Base-by-base conservation (phyloP, 495 filamentous ascomycete genomes). In the Podospora pseudopauciseta region DNA sequence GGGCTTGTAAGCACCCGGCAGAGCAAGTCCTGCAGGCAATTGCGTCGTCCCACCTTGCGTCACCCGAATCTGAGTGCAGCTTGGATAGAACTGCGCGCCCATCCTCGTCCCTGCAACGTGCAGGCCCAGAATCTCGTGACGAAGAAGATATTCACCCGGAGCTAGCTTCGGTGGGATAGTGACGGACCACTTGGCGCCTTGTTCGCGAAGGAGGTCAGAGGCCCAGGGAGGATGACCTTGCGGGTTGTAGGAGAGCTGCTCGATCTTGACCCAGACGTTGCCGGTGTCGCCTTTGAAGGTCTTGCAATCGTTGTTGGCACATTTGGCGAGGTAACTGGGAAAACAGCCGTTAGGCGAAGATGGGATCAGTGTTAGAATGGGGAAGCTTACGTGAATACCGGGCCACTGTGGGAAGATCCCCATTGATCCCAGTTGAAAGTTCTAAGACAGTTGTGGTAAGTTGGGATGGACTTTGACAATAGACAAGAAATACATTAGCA, bases 11-110 rank as follows among this genome's bases (percentile, higher is more conserved):
- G 79, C 74, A 26, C 81, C 82, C 11, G 79, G 81, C 60, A 84
- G 78, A 4, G 76, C 68, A n/a, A 83, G 78, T 1, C 72, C 15
- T 73, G 79, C 60, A 58, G 72, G 60, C 64, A 74, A 27, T 56
- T 62, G 44, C 7, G 65, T 65, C 20, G 74, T 80, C 0, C 83
- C 86, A 13, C 71, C 75, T 16, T 80, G 81, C 28, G 80, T 71
- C 3, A 90, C 72, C 69, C 82, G 86, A 54, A 90, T 77, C 77
- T 91, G 88, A 16, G 85, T 85, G 77, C 89, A 91, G 34, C 86
- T 86, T 61, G 84, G 79, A 70, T 85, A 89, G 73, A 86, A 87
- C 72, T 86, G 83, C 1, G 88, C 88, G 64, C 85, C 80, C 0
- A 78, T 75, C 18, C 67, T 73, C 60, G 82, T 81, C 57, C 83